Conservation (phyloP, 805 yeast genomes). For the Clavispora asparagi region DNA sequence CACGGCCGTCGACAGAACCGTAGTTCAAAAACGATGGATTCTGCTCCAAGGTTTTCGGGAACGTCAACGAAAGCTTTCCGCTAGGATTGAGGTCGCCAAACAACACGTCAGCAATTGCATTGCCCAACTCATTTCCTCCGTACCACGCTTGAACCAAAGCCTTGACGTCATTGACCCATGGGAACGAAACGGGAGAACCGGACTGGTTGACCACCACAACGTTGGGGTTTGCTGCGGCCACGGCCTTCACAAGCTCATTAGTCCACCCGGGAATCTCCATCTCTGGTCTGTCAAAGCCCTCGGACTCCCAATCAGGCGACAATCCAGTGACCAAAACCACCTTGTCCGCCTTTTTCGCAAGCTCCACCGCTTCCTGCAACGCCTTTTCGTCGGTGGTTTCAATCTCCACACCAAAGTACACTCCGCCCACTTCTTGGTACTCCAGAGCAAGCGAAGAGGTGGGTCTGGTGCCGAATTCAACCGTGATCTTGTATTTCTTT, state of each 20-base stretch:
- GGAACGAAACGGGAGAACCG: constrained; percentile 30
- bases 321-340: constrained; percentile 25
- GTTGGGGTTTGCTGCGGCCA: constrained; percentile 23
- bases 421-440: constrained; percentile 20
- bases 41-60: constrained; percentile 19
- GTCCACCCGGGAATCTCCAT: constrained; percentile 27
- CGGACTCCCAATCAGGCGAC: constrained; percentile 27
- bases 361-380: constrained; percentile 19
- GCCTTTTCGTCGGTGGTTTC: constrained; percentile 19
- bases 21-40: constrained; percentile 28
- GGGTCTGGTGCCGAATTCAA: constrained; percentile 48
- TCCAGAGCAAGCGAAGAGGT: constrained; percentile 23
- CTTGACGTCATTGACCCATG: constrained; percentile 23
- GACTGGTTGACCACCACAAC: constrained; percentile 30
- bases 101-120: constrained; percentile 28
- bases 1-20: constrained; percentile 25
- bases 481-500: constrained; percentile 37
- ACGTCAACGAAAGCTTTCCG: constrained; percentile 23
- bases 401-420: constrained; percentile 21
- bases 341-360: constrained; percentile 24
- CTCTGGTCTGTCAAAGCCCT: constrained; percentile 24
- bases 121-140: constrained; percentile 32
- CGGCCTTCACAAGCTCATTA: constrained; percentile 21
- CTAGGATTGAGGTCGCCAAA: constrained; percentile 29
- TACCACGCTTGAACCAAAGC: constrained; percentile 30